Evolutionary conservation across 257 asterid species (phyloP).

Genomic region (Solanum microdontum): DNA sequence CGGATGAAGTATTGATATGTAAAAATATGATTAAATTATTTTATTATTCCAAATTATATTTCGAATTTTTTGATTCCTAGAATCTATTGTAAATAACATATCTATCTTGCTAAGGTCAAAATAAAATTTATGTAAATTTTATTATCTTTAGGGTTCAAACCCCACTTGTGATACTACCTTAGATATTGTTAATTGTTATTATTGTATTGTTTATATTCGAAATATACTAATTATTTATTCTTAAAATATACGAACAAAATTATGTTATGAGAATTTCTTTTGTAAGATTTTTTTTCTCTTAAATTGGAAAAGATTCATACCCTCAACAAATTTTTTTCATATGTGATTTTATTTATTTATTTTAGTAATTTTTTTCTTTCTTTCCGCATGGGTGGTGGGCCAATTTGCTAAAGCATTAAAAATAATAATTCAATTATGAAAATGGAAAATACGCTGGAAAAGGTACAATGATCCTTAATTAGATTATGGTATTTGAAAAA

Average conservation of each 20-base stretch:
- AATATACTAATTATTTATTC: not conserved
- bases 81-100: no score
- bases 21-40: no score
- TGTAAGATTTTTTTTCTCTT: not conserved
- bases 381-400: not conserved
- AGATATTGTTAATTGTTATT: not conserved
- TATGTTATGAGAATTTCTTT: not conserved
- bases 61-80: no score
- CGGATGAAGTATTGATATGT: no score
- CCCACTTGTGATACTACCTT: rapidly evolving
- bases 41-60: no score
- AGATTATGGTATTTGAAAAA: not conserved
- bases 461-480: not conserved
- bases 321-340: not conserved
- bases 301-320: not conserved
- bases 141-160: not conserved
- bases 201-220: no score
- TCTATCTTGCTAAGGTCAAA: not conserved
- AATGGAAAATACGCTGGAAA: not conserved
- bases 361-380: not conserved
- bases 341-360: not conserved
- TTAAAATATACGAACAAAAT: not conserved
- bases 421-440: not conserved
- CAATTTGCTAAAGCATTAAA: not conserved
- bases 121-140: no score